Evolutionary conservation across 768 basidiomycete genomes (phyloP), one percentile per base, ranked within the genome.

Genomic region (Leccinum broughii): DNA sequence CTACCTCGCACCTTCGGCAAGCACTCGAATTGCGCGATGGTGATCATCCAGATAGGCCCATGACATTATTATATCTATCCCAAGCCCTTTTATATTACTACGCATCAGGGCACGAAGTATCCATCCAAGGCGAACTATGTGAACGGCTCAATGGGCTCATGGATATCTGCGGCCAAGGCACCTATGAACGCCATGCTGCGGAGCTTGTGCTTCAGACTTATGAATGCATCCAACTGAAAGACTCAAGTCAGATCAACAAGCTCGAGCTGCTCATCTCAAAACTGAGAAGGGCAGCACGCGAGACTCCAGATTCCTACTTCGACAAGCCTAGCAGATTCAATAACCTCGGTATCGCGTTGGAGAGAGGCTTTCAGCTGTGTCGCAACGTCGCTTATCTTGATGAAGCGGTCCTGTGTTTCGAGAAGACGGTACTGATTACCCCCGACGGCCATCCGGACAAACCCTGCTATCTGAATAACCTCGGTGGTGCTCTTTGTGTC

Each of bases 41-140:
- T 13, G 41, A 20, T 44, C 60, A 57, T 26, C 54, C 15, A 2
- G 65, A 66, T 54, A 55, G 54, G 22, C 54, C 65, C 3, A 20
- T 48, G 41, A 62, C 56, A 7, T 51, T 57, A 13, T 49, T 60
- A 10, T 37, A 51, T 55, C 28, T 28, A 28, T 28, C 28, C 28
- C 28, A 28, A 28, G 28, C 28, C 28, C 28, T 28, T 28, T 28
- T 64, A 13, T 56, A 61, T 28, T 65, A 52, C 7, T 10, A 4
- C 4, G 32, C 14, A 1, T 17, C 11, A 34, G 55, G 51, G 13
- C 4, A 15, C 8, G 28, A 53, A 17, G 30, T 14, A 20, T 41
- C 52, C 13, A 10, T 11, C 35, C 20, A 30, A 10, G 30, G 26
- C 14, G 24, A 56, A 20, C 24, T 61, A 15, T 4, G 8, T 1